phyloP scores from a whole-genome alignment of 1,284 basidiomycete genomes.

The Irpex sp. region DNA sequence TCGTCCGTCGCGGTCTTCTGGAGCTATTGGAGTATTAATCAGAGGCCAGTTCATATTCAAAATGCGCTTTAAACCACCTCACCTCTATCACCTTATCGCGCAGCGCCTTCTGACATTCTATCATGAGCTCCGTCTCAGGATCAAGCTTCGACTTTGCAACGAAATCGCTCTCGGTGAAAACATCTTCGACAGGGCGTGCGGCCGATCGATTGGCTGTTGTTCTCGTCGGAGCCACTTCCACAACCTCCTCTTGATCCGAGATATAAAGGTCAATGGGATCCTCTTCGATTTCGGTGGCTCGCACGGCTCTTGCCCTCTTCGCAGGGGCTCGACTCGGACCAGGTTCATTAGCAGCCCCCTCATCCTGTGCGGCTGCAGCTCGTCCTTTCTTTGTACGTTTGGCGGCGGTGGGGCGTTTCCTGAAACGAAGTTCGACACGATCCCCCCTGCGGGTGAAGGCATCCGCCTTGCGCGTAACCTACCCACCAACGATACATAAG shows the following conservation, averaged over 20 bases:
- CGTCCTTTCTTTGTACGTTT: background rate
- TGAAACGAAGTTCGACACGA: background rate
- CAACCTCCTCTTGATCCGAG: background rate
- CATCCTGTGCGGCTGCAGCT: background rate
- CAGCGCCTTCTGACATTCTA: background rate
- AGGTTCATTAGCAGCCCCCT: background rate
- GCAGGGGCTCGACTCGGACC: background rate
- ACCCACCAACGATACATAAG: background rate
- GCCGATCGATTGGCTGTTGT: background rate
- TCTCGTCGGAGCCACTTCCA: background rate
- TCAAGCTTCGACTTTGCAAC: background rate
- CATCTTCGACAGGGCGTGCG: background rate
- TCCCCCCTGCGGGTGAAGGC: background rate
- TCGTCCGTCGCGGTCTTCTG: background rate
- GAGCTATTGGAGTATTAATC: background rate
- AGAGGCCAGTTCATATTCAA: background rate
- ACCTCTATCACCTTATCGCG: background rate
- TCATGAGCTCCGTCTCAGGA: background rate
- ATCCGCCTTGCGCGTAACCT: conserved; percentile 1
- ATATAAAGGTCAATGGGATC: conserved; percentile 9
- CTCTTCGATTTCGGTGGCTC: conserved; percentile 2
- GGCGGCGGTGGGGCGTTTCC: background rate
- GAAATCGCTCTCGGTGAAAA: background rate
- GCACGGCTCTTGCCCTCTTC: background rate
- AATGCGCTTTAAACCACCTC: background rate